Percentiles rank a stretch among this genome's conserved stretches.
phyloP scores from a whole-genome alignment of 306 rosid species.

The Prunus padus region DNA sequence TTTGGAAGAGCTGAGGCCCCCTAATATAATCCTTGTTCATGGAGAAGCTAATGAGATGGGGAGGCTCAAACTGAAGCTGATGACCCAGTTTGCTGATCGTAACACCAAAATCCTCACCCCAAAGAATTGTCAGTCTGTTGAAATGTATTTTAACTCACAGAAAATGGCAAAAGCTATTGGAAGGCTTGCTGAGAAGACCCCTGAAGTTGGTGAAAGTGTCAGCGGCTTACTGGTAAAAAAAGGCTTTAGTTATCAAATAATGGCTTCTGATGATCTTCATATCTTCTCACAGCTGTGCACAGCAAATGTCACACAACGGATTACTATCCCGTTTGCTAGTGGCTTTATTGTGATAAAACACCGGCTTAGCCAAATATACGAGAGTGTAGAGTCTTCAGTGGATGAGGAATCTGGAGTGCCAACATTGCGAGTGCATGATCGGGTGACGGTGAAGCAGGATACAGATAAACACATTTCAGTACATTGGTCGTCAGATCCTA shows the following conservation, averaged over 20 bases:
- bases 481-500: constrained; percentile 89
- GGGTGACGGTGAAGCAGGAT: constrained; percentile 72
- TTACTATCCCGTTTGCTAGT: constrained; percentile 77
- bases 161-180: constrained; percentile 95
- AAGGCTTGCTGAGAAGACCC: constrained; percentile 72
- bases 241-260: constrained; percentile 90
- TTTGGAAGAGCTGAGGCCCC: constrained; percentile 89
- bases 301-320: constrained; percentile 71
- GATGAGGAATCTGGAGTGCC: constrained; percentile 82
- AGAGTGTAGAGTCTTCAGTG: constrained; percentile 65
- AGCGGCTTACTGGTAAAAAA: constrained; percentile 84
- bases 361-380: constrained; percentile 72
- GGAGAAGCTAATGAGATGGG: constrained; percentile 98
- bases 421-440: constrained; percentile 64
- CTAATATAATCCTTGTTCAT: constrained; percentile 91
- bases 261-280: constrained; percentile 93
- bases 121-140: constrained; percentile 87
- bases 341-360: constrained; percentile 60
- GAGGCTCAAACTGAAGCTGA: constrained; percentile 89
- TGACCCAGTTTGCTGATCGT: constrained; percentile 73
- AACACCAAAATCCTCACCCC: constrained; percentile 85
- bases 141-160: constrained; percentile 90
- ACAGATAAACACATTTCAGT: constrained; percentile 81
- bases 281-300: constrained; percentile 91
- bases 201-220: constrained; percentile 66